These are phyloP conservation scores for Coelastrella sp. DNA, from an alignment of 139 green algal species.

Conservation along the genomic window DNA sequence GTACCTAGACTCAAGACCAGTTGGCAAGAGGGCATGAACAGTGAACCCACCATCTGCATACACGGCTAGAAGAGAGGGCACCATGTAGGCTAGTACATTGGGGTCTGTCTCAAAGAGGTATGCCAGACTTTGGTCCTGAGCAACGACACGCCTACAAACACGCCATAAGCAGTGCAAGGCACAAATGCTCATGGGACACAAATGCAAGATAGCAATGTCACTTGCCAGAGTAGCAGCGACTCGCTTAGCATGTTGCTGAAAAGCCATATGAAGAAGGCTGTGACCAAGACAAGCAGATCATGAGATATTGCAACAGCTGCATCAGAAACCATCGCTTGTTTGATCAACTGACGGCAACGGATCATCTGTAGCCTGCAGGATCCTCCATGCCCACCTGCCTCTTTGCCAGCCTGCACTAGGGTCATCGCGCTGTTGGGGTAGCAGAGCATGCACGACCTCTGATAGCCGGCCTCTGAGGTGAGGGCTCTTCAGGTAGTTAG, in stretches of 20 bases:
- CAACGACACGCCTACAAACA: conserved; percentile 26
- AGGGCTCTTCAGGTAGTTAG: conserved; percentile 82
- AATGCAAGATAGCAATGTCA: too few species aligned
- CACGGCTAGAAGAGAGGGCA: conserved; percentile 85
- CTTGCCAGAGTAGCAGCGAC: too few species aligned
- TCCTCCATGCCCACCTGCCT: not conserved
- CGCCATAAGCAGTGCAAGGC: not conserved
- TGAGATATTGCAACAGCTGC: too few species aligned
- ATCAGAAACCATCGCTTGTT: too few species aligned
- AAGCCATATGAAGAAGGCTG: too few species aligned
- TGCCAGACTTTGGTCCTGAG: not conserved
- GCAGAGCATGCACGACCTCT: conserved; percentile 78
- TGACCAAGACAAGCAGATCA: too few species aligned
- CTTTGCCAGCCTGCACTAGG: not conserved
- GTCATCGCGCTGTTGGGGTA: conserved; percentile 38
- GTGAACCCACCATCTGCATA: conserved; percentile 64
- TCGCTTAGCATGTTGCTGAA: too few species aligned
- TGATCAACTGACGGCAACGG: too few species aligned
- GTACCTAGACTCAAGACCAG: too few species aligned
- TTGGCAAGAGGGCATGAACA: too few species aligned
- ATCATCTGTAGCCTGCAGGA: too few species aligned
- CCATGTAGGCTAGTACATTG: conserved; percentile 80
- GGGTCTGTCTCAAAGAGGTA: conserved; percentile 89
- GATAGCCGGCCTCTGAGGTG: conserved; percentile 89
- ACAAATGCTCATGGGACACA: not conserved